phyloP scores from a whole-genome alignment of 2,329 filamentous ascomycete species.

The Microascus cirrosus region DNA sequence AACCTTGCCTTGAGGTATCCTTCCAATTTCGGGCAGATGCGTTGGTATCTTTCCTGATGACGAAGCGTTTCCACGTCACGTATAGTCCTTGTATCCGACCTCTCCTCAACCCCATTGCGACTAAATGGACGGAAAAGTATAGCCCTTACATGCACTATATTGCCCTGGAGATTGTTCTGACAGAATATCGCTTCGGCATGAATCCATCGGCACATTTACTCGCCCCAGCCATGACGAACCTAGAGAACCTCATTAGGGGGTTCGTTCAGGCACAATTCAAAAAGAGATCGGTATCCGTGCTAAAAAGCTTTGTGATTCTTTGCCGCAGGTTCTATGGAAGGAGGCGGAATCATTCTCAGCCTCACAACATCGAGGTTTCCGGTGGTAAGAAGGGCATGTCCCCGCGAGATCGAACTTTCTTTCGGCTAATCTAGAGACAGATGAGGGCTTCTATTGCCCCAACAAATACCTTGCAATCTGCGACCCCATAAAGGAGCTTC shows the following conservation, averaged over 20 bases:
- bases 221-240: conserved; percentile 11
- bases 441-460: conserved; percentile 15
- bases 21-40: conserved; percentile 24
- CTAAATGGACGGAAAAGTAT: conserved; percentile 21
- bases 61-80: conserved; percentile 23
- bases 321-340: conserved; percentile 22
- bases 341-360: conserved; percentile 1
- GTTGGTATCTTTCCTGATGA: conserved; percentile 21
- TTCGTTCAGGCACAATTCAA: conserved; percentile 16
- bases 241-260: conserved; percentile 14
- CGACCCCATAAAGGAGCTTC: conserved; percentile 17
- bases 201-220: conserved; percentile 12
- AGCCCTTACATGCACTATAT: conserved; percentile 22
- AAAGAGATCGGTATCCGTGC: conserved; percentile 8
- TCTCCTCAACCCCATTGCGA: conserved; percentile 20
- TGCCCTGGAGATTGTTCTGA: conserved; percentile 28
- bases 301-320: conserved; percentile 19
- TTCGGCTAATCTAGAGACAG: neutral
- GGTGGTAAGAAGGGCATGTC: neutral
- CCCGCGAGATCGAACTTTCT: neutral
- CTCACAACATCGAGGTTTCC: neutral
- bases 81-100: conserved; percentile 23
- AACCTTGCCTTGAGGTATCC: conserved; percentile 16
- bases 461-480: conserved; percentile 19
- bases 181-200: conserved; percentile 21